Conservation (phyloP, 129 eudicot genomes). For the Pittosporum tobira region DNA sequence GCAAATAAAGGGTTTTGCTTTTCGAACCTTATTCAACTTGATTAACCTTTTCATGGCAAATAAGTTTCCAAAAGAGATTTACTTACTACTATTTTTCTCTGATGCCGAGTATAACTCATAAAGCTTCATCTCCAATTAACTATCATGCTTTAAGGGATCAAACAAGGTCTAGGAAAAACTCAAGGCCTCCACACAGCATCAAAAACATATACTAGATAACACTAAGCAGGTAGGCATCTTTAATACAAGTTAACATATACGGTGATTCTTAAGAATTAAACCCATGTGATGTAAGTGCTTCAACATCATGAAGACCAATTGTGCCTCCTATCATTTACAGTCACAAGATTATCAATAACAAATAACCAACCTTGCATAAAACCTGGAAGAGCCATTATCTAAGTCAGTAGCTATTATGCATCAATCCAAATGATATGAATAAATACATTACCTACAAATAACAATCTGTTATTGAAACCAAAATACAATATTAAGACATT, state of each 20-base stretch:
- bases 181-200: not conserved
- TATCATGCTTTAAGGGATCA: no score
- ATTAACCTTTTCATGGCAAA: no score
- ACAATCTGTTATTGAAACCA: no score
- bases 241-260: not conserved
- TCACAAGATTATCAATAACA: not conserved
- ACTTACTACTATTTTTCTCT: no score
- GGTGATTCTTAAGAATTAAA: not conserved
- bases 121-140: no score
- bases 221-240: not conserved
- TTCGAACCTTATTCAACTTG: no score
- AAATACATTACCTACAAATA: no score
- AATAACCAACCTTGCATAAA: not conserved
- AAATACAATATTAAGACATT: no score
- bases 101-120: no score
- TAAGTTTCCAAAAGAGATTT: no score
- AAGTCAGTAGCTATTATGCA: no score
- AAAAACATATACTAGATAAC: not conserved
- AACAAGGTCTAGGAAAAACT: not conserved
- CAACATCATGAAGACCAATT: not conserved
- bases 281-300: not conserved
- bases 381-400: not conserved
- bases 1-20: not conserved
- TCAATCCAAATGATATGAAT: no score
- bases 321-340: not conserved